phyloP scores from a whole-genome alignment of 2,329 filamentous ascomycete species.

The Colletotrichum cereale region DNA sequence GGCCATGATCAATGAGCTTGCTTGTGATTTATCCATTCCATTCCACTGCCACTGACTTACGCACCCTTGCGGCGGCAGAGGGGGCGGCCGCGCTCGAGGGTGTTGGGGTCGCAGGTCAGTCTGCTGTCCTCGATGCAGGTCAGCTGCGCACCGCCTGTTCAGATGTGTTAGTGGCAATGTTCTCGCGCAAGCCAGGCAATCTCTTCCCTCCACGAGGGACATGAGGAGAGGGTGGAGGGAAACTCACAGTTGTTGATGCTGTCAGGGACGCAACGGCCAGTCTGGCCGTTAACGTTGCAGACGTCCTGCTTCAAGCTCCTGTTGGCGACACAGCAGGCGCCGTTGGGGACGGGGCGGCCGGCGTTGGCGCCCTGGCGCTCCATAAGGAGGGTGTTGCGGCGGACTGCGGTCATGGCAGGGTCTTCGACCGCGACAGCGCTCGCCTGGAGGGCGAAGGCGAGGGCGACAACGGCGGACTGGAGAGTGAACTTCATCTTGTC shows the following conservation, averaged over 20 bases:
- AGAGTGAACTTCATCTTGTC: conserved; percentile 48
- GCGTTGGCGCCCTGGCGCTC: conserved; percentile 51
- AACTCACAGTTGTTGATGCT: conserved; percentile 52
- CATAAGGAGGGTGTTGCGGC: conserved; percentile 43
- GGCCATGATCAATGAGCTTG: background rate
- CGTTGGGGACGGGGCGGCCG: conserved; percentile 50
- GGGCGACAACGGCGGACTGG: conserved; percentile 44
- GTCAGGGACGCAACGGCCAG: conserved; percentile 51
- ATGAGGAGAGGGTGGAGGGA: background rate
- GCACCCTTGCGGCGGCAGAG: conserved; percentile 45
- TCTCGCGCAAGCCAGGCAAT: too few relatives aligned
- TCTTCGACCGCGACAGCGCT: conserved; percentile 41
- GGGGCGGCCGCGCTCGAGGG: conserved; percentile 46
- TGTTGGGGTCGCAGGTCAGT: conserved; percentile 46
- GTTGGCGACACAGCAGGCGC: conserved; percentile 52
- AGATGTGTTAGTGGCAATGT: background rate
- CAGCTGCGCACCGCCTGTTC: conserved; percentile 43
- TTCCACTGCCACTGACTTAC: background rate
- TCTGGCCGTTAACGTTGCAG: conserved; percentile 50
- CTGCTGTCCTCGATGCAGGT: conserved; percentile 48
- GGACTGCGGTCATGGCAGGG: conserved; percentile 41
- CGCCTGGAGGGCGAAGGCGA: conserved; percentile 44
- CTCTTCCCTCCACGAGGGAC: background rate
- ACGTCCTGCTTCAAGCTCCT: conserved; percentile 53
- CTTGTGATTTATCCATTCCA: background rate